Evolutionary conservation across 1,284 basidiomycete species (phyloP), one percentile per base, ranked within the genome.

Genomic region (Sutorius eximius): DNA sequence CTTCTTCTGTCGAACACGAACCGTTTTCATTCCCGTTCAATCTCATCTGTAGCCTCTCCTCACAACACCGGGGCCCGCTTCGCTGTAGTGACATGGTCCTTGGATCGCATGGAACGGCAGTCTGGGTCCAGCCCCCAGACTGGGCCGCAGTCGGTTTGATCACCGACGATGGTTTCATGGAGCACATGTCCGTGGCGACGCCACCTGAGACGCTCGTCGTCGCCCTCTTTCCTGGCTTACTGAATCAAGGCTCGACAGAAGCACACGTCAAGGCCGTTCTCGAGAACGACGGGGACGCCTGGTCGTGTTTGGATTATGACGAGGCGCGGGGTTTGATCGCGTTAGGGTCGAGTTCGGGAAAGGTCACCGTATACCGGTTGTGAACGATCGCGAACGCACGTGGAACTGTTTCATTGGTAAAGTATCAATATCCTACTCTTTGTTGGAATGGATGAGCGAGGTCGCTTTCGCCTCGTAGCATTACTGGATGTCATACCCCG

Each of bases 301-400:
- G 82, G 82, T 77, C 77, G 9, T 74, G 78, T 40, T 61, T 85
- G 53, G 82, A 82, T 65, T 85, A 85, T 62, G 79, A 82, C 53
- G 82, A 85, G 62, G 73, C 73, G 44, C 60, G 68, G 37, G 83
- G 82, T 3, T 71, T 79, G 52, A 70, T 85, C 46, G 82, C 71
- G 5, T 54, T 85, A 18, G 82, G 79, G 9, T 76, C 78, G 46
- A 76, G 72, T 55, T 74, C 71, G 56, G 83, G 83, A 22, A 59
- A 61, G 42, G 72, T 84, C 10, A 70, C 71, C 11, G 62, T 84
- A 29, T 59, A 82, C 48, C 71, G 76, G 40, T 42, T 80, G 27
- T 79, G 58, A 71, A 41, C 22, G 12, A 27, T 32, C 6, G 16
- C 22, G 15, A 33, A 22, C 15, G 8, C 29, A 13, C 24, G 49